Percentiles rank a stretch among this genome's conserved stretches.
These are phyloP conservation scores for Scutellaria minor DNA, from an alignment of 257 asterid species.

Conservation along the genomic window DNA sequence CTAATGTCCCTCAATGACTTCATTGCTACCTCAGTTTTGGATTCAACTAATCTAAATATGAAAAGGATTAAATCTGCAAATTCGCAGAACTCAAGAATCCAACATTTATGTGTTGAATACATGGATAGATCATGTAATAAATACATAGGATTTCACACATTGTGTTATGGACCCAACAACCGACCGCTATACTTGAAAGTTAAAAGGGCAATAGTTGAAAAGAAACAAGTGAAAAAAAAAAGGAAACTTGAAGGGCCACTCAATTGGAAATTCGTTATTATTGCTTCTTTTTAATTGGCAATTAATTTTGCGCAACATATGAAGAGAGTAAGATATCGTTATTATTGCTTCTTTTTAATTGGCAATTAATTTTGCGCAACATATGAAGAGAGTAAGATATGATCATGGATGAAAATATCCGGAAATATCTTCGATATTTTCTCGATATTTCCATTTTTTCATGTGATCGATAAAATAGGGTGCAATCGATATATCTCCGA, in stretches of 20 bases:
- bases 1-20: too few relatives aligned
- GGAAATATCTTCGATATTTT: too few relatives aligned
- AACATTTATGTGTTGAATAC: not conserved
- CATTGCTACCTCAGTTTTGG: too few relatives aligned
- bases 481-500: too few relatives aligned
- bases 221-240: constrained; percentile 4
- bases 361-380: too few relatives aligned
- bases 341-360: too few relatives aligned
- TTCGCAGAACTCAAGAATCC: not conserved
- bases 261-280: not conserved
- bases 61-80: not conserved
- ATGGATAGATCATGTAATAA: not conserved
- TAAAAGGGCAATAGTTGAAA: constrained; percentile 24
- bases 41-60: too few relatives aligned
- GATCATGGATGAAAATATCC: too few relatives aligned
- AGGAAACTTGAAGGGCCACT: constrained; percentile 27
- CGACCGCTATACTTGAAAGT: constrained; percentile 25
- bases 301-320: too few relatives aligned
- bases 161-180: constrained; percentile 26
- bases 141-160: not conserved
- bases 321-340: not conserved
- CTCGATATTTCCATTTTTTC: too few relatives aligned
- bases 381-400: too few relatives aligned
- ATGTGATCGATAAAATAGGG: too few relatives aligned
- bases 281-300: not conserved